Percentiles rank a stretch among this genome's conserved stretches.
phyloP scores from a whole-genome alignment of 345 rosid species.

The Physaria fendleri region DNA sequence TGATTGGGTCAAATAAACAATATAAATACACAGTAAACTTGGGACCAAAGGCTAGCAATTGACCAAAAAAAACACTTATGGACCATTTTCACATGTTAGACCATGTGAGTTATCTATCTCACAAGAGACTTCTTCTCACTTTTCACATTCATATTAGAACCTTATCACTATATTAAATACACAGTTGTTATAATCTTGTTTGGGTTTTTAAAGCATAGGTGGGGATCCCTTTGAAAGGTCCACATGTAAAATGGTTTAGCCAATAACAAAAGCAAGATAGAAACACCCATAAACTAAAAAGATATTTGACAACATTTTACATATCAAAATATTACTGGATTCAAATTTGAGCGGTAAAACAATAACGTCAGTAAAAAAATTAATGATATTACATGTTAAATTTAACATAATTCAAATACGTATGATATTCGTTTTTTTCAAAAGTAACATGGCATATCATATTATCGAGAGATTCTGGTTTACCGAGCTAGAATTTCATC shows the following conservation, averaged over 20 bases:
- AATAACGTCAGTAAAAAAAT: neutral
- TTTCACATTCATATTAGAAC: constrained; percentile 5
- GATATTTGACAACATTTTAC: neutral
- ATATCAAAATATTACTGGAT: neutral
- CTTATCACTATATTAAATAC: neutral
- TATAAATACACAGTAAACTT: constrained; percentile 1
- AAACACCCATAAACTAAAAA: constrained; percentile 14
- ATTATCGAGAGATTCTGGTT: no score
- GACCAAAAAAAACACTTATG: constrained; percentile 27
- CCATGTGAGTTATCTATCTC: constrained; percentile 29
- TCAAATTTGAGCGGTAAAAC: neutral
- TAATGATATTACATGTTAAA: neutral
- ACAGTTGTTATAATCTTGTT: neutral
- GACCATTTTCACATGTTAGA: constrained; percentile 27
- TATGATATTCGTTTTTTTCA: neutral
- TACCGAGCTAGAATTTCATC: neutral
- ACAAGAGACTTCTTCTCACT: constrained; percentile 22
- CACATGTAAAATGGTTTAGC: constrained; percentile 14
- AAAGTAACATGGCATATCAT: no score
- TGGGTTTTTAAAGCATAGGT: constrained; percentile 3
- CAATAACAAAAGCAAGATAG: constrained; percentile 7
- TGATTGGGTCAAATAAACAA: constrained; percentile 15
- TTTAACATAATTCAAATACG: neutral
- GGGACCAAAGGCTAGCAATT: constrained; percentile 20
- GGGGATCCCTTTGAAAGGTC: constrained; percentile 17